Percentiles rank a stretch among this genome's conserved stretches.
Conservation (phyloP, 2,329 filamentous ascomycete genomes). For the Raffaelea ambrosiae region DNA sequence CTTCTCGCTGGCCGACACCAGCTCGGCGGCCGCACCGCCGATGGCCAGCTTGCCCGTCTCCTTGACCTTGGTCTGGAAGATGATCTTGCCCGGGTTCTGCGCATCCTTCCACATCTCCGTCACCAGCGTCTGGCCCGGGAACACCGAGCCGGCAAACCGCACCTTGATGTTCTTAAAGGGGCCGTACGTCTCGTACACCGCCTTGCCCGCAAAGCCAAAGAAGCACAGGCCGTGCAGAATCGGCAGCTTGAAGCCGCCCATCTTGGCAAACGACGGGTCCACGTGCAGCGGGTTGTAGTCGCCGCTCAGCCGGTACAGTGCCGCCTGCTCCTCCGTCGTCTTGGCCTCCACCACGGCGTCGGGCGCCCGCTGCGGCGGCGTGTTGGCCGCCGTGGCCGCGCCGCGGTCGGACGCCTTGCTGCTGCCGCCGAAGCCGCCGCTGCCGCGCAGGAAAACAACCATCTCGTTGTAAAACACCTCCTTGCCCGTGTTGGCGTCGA, state of each 20-base stretch:
- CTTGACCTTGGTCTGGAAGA: conserved; percentile 84
- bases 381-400: conserved; percentile 69
- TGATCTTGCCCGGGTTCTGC: conserved; percentile 43
- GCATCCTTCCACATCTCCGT: conserved; percentile 95
- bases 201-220: conserved; percentile 86
- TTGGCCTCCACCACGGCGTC: conserved; percentile 78
- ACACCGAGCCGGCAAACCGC: conserved; percentile 75
- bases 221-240: conserved; percentile 97
- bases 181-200: conserved; percentile 77
- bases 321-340: conserved; percentile 86
- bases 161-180: conserved; percentile 88
- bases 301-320: conserved; percentile 84
- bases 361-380: conserved; percentile 61
- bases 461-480: conserved; percentile 96
- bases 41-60: conserved; percentile 90
- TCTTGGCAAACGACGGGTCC: conserved; percentile 87
- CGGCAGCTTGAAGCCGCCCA: conserved; percentile 87
- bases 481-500: conserved; percentile 76
- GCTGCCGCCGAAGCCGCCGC: conserved; percentile 80
- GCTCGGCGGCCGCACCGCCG: conserved; percentile 69
- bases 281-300: conserved; percentile 97
- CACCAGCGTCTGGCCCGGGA: conserved; percentile 80
- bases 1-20: conserved; percentile 29
- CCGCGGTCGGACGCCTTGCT: conserved; percentile 72
- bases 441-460: conserved; percentile 85